phyloP scores from a whole-genome alignment of 1,139 yeast genomes.

The Sporopachydermia cereana region DNA sequence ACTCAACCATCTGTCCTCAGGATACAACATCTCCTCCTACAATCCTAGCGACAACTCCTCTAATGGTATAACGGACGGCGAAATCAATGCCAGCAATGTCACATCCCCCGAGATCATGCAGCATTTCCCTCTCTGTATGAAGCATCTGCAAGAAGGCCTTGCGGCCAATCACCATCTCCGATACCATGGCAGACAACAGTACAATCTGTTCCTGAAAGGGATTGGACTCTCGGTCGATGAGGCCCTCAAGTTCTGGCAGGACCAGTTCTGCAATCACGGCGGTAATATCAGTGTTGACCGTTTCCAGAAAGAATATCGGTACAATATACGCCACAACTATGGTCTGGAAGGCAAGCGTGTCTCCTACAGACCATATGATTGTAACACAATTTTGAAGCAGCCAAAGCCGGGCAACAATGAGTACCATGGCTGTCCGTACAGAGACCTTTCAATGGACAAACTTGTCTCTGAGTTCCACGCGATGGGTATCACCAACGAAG shows the following conservation, averaged over 20 bases:
- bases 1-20: slow-evolving; percentile 63
- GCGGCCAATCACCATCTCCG: slow-evolving; percentile 58
- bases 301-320: slow-evolving; percentile 78
- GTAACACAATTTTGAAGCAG: slow-evolving; percentile 54
- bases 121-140: slow-evolving; percentile 81
- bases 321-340: slow-evolving; percentile 78
- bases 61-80: slow-evolving; percentile 19
- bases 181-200: slow-evolving; percentile 75
- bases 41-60: slow-evolving; percentile 12
- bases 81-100: slow-evolving; percentile 55
- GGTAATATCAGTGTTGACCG: slow-evolving; percentile 51
- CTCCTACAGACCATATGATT: slow-evolving; percentile 79
- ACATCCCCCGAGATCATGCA: slow-evolving; percentile 40
- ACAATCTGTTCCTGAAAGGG: slow-evolving; percentile 76
- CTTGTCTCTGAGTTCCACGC: slow-evolving; percentile 41
- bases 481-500: slow-evolving; percentile 64
- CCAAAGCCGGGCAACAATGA: slow-evolving; percentile 66
- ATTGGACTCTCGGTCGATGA: slow-evolving; percentile 83
- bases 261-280: slow-evolving; percentile 46
- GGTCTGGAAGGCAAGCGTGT: slow-evolving; percentile 87
- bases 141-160: slow-evolving; percentile 51
- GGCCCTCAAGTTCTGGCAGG: slow-evolving; percentile 75
- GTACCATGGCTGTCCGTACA: slow-evolving; percentile 87
- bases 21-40: slow-evolving; percentile 53
- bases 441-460: slow-evolving; percentile 56